A percentile compares a stretch with the other conserved stretches of the same genome.
These are phyloP conservation scores for Cnidoscolus chayamansa DNA, from an alignment of 441 rosid species.

Conservation along the genomic window DNA sequence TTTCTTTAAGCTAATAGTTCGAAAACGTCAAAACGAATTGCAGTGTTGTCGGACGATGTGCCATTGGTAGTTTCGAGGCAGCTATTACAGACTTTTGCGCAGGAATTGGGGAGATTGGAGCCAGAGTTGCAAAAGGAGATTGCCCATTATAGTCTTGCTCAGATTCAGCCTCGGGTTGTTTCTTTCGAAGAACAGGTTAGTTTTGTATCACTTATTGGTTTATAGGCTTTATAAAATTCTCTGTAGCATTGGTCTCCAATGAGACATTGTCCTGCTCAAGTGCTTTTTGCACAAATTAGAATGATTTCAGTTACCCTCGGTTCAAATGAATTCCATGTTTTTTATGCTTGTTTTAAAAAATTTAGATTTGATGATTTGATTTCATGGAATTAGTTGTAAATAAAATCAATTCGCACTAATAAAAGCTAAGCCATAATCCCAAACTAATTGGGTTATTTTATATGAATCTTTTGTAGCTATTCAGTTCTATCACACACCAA, in stretches of 20 bases:
- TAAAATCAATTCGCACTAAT: no score
- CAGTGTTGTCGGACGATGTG: slow-evolving; percentile 94
- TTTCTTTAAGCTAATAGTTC: not conserved
- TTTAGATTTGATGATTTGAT: no score
- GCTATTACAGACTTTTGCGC: slow-evolving; percentile 84
- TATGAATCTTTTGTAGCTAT: no score
- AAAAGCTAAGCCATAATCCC: no score
- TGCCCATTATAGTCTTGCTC: slow-evolving; percentile 75
- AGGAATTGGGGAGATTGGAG: slow-evolving; percentile 75
- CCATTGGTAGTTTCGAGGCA: slow-evolving; percentile 96
- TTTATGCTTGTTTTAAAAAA: no score
- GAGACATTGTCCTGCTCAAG: not conserved
- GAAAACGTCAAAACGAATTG: not conserved
- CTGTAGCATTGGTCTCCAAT: not conserved
- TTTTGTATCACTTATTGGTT: not conserved
- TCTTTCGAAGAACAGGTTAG: slow-evolving; percentile 97
- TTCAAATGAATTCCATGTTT: no score
- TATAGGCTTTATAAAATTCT: not conserved
- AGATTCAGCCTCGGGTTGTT: slow-evolving; percentile 97
- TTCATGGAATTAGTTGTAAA: no score
- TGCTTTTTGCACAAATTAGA: not conserved
- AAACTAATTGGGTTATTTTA: no score
- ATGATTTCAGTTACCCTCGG: no score
- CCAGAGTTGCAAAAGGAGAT: slow-evolving; percentile 88
- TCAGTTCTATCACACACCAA: no score